Percentiles rank a stretch among this genome's conserved stretches.
phyloP scores from a whole-genome alignment of 2,329 filamentous ascomycete genomes.

The Akanthomyces lecanii region DNA sequence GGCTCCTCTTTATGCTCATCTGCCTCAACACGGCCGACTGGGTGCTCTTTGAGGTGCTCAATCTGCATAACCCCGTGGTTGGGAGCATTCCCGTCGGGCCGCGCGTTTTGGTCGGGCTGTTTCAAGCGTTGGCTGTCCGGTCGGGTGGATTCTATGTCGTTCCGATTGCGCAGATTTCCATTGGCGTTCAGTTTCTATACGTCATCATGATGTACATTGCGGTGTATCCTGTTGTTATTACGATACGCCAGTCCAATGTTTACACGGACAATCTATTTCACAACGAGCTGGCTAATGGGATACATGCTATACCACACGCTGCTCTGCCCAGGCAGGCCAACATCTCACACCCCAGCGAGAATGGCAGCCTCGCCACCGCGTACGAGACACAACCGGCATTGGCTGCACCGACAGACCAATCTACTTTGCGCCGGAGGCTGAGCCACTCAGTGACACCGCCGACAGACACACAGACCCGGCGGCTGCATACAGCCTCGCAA shows the following conservation, averaged over 20 bases:
- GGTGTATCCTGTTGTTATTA: constrained; percentile 59
- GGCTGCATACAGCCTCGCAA: neutral
- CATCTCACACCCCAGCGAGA: neutral
- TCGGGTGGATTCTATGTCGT: constrained; percentile 65
- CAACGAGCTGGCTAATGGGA: constrained; percentile 40
- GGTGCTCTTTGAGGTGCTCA: constrained; percentile 62
- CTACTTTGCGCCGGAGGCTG: neutral
- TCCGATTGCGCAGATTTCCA: constrained; percentile 50
- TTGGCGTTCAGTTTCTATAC: constrained; percentile 57
- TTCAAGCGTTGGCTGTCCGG: constrained; percentile 58
- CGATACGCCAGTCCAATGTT: constrained; percentile 64
- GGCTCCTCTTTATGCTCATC: constrained; percentile 58
- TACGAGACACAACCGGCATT: neutral
- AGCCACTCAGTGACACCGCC: neutral
- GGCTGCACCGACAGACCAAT: neutral
- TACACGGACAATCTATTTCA: constrained; percentile 67
- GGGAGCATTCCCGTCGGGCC: constrained; percentile 47
- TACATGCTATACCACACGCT: neutral
- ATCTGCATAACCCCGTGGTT: constrained; percentile 56
- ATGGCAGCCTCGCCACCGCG: neutral
- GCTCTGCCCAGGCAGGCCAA: neutral
- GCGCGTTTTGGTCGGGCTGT: constrained; percentile 60
- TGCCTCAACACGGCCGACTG: constrained; percentile 60
- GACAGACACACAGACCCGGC: neutral
- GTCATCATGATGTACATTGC: constrained; percentile 65